Base-by-base conservation (phyloP, 768 basidiomycete species). In the Russula vinacea region DNA sequence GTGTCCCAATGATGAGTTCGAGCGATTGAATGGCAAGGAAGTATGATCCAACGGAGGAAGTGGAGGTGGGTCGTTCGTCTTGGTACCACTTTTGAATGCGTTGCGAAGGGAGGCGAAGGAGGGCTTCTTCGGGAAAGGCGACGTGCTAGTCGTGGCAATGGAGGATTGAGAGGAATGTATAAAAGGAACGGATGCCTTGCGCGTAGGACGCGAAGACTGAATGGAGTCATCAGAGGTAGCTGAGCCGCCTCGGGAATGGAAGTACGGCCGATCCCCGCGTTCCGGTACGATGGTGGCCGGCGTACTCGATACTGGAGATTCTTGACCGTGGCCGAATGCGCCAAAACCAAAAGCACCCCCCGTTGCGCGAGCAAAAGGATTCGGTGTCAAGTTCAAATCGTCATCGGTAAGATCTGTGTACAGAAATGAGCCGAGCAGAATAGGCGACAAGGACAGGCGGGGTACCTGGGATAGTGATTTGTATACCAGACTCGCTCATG, bases 31-130 rank as follows among this genome's bases (percentile, higher is more conserved):
- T 0, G 90, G 89, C 71, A 90, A 87, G 5, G 79, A 80, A 56
- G 87, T 80, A 57, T 84, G 78, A 60, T 92, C 89, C 35, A 92
- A 74, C 40, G 78, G 76, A 16, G 90, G 92, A 59, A 93, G 78
- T n/a, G 90, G 90, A 26, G 91, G 92, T 7, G 86, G 77, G 10
- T 73, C 73, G 32, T 65, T 65, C n/a, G 87, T 84, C 56, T 73
- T 78, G 70, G 82, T 90, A 60, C 80, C 80, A 51, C 82, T 83
- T 74, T 90, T 93, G 81, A 94, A 92, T 4, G 91, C 90, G 72
- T 92, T 92, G 45, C 90, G 85, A 64, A 94, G 84, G 17, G 90
- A 92, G 2, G 91, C 91, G 64, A 94, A 92, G 0, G 91, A 93
- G 3, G 88, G 74, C 70, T 94, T 94, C 77, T 90, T 91, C 49